Conservation (phyloP, 2,329 filamentous ascomycete genomes). For the Colletotrichum sp. region DNA sequence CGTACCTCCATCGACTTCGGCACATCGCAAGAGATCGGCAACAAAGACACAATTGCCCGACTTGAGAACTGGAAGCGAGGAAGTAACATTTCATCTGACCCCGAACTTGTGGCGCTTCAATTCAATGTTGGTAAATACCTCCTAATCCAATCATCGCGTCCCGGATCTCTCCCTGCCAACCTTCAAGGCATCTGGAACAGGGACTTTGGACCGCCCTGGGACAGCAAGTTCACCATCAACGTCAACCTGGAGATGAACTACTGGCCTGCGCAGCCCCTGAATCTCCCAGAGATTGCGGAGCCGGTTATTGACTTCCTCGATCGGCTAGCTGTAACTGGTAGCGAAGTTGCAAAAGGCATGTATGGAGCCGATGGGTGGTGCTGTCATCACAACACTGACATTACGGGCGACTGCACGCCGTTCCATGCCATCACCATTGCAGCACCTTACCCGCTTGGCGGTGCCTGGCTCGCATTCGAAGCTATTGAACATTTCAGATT, state of each 20-base stretch:
- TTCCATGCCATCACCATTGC: slow-evolving; percentile 10
- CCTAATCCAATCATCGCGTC: slow-evolving; percentile 33
- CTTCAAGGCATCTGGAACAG: slow-evolving; percentile 51
- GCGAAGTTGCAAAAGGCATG: slow-evolving; percentile 35
- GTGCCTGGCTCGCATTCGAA: slow-evolving; percentile 4
- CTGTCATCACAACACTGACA: slow-evolving; percentile 41
- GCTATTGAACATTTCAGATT: slow-evolving; percentile 41
- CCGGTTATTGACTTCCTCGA: slow-evolving; percentile 44
- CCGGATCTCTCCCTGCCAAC: slow-evolving; percentile 31
- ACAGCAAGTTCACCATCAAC: slow-evolving; percentile 54
- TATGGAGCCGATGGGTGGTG: slow-evolving; percentile 39
- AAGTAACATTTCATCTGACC: slow-evolving; percentile 9
- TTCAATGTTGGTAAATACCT: slow-evolving; percentile 38
- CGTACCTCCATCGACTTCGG: slow-evolving; percentile 19
- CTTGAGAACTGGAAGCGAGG: background rate
- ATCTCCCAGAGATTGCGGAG: slow-evolving; percentile 34
- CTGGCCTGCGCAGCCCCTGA: slow-evolving; percentile 39
- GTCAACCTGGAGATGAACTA: slow-evolving; percentile 61
- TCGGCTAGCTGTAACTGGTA: slow-evolving; percentile 34
- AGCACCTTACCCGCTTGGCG: slow-evolving; percentile 3
- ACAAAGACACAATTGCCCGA: background rate
- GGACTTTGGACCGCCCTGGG: slow-evolving; percentile 47
- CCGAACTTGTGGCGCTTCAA: slow-evolving; percentile 30
- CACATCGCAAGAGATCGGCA: slow-evolving; percentile 6
- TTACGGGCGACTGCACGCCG: slow-evolving; percentile 30